A percentile compares a stretch with the other conserved stretches of the same genome.
Conservation (phyloP, 306 rosid genomes). For the Malus sieversii region DNA sequence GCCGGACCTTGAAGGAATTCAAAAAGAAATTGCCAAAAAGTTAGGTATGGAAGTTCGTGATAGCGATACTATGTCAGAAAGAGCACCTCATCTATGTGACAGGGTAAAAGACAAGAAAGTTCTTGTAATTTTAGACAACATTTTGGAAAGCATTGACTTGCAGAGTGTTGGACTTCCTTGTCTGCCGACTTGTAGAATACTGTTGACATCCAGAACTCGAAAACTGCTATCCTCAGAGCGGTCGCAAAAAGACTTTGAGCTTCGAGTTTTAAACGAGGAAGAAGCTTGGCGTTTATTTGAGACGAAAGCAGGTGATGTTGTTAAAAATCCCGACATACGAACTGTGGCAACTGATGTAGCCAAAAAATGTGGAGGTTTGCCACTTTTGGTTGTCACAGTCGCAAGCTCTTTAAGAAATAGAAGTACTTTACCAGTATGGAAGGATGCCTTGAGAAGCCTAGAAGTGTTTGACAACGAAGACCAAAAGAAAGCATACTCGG, state of each 20-base stretch:
- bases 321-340: not conserved
- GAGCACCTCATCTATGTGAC: not conserved
- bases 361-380: constrained; percentile 26
- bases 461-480: not conserved
- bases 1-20: too few species aligned
- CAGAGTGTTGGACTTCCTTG: constrained; percentile 19
- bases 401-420: constrained; percentile 10
- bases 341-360: constrained; percentile 16
- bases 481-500: not conserved
- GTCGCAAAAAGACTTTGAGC: not conserved
- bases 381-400: constrained; percentile 23
- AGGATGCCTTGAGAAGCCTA: not conserved
- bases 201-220: constrained; percentile 27
- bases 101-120: not conserved
- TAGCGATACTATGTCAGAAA: not conserved
- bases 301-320: not conserved
- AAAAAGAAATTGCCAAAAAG: too few species aligned
- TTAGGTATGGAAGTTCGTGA: not conserved
- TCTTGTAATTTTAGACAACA: constrained; percentile 27
- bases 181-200: constrained; percentile 6
- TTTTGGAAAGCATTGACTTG: constrained; percentile 13
- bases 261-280: constrained; percentile 2
- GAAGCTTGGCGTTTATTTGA: constrained; percentile 31
- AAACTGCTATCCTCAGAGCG: not conserved
- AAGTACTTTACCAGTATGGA: not conserved